phyloP scores from a whole-genome alignment of 2,329 filamentous ascomycete genomes.

The Annulohypoxylon truncatum region DNA sequence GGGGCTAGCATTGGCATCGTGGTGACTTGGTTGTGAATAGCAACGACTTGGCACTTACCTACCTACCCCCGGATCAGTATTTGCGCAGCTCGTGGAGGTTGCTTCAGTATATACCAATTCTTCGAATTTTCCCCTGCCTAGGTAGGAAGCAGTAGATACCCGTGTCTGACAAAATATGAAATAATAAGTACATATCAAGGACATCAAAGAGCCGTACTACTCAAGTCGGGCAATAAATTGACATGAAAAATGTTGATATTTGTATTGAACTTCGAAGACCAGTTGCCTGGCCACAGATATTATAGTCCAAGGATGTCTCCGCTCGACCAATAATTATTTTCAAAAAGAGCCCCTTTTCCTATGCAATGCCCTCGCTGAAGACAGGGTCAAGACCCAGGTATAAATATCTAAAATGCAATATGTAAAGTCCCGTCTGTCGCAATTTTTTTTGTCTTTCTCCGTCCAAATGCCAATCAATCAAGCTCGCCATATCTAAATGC shows the following conservation, averaged over 20 bases:
- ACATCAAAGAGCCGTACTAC: neutral
- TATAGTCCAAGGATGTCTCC: slow-evolving; percentile 9
- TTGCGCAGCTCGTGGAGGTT: neutral
- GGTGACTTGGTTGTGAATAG: neutral
- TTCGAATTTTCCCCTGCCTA: too few relatives aligned
- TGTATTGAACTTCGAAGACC: slow-evolving; percentile 32
- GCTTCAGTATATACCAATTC: too few relatives aligned
- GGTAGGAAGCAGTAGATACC: too few relatives aligned
- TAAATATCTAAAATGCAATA: slow-evolving; percentile 32
- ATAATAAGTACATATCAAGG: neutral
- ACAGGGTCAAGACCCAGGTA: slow-evolving; percentile 23
- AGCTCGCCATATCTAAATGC: slow-evolving; percentile 32
- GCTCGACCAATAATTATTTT: slow-evolving; percentile 16
- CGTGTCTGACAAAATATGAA: neutral
- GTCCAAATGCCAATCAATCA: slow-evolving; percentile 29
- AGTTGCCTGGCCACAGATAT: slow-evolving; percentile 20
- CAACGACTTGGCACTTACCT: neutral
- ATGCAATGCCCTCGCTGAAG: slow-evolving; percentile 12
- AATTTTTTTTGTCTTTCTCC: slow-evolving; percentile 27
- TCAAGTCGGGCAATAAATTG: neutral
- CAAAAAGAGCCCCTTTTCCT: slow-evolving; percentile 5
- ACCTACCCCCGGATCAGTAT: neutral
- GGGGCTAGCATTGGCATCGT: neutral
- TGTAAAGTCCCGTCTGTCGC: slow-evolving; percentile 18
- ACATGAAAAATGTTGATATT: slow-evolving; percentile 24